Evolutionary conservation across 805 yeast species (phyloP).

Genomic region (Ogataea trehaloabstinens): DNA sequence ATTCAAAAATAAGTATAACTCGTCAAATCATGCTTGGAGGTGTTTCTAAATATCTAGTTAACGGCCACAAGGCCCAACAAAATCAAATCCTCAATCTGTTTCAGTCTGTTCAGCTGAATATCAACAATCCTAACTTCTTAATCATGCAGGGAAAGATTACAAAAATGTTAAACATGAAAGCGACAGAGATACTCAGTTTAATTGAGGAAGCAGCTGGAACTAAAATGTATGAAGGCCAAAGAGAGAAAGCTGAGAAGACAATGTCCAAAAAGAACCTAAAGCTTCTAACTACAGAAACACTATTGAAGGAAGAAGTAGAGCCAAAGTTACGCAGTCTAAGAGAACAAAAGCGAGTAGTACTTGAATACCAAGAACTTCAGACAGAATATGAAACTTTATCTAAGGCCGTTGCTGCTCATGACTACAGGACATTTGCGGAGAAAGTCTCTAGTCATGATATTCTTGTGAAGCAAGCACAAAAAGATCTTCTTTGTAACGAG

Average conservation of each 20-base stretch:
- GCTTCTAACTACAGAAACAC: slow-evolving; percentile 67
- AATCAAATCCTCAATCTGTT: slow-evolving; percentile 86
- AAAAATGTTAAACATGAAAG: slow-evolving; percentile 94
- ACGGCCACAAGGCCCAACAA: slow-evolving; percentile 96
- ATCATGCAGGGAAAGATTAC: slow-evolving; percentile 99
- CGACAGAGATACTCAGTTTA: slow-evolving; percentile 81
- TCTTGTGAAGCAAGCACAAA: slow-evolving; percentile 40
- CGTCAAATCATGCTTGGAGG: slow-evolving; percentile 91
- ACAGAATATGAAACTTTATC: slow-evolving; percentile 74
- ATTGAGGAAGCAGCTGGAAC: slow-evolving; percentile 99
- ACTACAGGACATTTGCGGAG: slow-evolving; percentile 46
- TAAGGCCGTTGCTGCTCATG: slow-evolving; percentile 75
- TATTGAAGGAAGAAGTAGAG: slow-evolving; percentile 83
- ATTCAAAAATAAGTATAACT: slow-evolving; percentile 81
- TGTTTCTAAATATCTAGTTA: slow-evolving; percentile 84
- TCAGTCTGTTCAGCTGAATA: slow-evolving; percentile 92
- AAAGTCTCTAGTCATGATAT: slow-evolving; percentile 44
- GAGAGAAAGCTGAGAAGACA: slow-evolving; percentile 87
- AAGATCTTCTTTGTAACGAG: slow-evolving; percentile 40
- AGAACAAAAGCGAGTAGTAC: slow-evolving; percentile 73
- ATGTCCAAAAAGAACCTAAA: slow-evolving; percentile 90
- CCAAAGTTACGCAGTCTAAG: slow-evolving; percentile 84
- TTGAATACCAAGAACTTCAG: slow-evolving; percentile 85
- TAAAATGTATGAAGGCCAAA: slow-evolving; percentile 88
- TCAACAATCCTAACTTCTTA: slow-evolving; percentile 93